Conservation (phyloP, 805 yeast genomes). For the Candida insectalens region DNA sequence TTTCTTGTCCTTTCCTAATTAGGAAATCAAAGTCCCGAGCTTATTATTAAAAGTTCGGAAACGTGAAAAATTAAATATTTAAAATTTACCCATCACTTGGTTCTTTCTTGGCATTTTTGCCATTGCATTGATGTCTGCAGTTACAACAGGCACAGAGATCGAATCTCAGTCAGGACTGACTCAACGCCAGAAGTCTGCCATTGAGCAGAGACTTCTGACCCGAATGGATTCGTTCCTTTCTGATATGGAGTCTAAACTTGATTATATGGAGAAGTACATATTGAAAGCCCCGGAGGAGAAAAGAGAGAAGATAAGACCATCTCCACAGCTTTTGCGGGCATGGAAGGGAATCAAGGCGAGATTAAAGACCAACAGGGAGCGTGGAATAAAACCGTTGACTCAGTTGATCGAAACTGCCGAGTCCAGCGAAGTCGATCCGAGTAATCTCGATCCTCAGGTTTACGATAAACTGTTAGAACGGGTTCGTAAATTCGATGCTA, state of each 20-base stretch:
- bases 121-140: too few relatives aligned
- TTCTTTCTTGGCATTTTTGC: too few relatives aligned
- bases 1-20: too few relatives aligned
- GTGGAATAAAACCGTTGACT: slow-evolving; percentile 18
- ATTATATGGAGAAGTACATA: slow-evolving; percentile 19
- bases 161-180: too few relatives aligned
- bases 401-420: slow-evolving; percentile 17
- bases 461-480: slow-evolving; percentile 23
- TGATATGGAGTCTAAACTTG: slow-evolving; percentile 20
- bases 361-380: slow-evolving; percentile 15
- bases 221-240: slow-evolving; percentile 20
- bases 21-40: too few relatives aligned
- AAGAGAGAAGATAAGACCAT: slow-evolving; percentile 9
- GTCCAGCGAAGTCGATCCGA: not conserved
- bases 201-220: slow-evolving; percentile 20
- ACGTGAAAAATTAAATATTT: too few relatives aligned
- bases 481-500: slow-evolving; percentile 29
- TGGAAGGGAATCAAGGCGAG: slow-evolving; percentile 14
- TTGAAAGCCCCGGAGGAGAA: slow-evolving; percentile 9
- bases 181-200: too few relatives aligned
- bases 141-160: too few relatives aligned
- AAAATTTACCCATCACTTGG: too few relatives aligned
- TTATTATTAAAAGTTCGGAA: too few relatives aligned
- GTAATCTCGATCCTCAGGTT: not conserved
- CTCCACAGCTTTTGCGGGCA: slow-evolving; percentile 16